These are phyloP conservation scores for Phytophthora cactorum DNA, from an alignment of 352 stramenopile species.

Conservation along the genomic window DNA sequence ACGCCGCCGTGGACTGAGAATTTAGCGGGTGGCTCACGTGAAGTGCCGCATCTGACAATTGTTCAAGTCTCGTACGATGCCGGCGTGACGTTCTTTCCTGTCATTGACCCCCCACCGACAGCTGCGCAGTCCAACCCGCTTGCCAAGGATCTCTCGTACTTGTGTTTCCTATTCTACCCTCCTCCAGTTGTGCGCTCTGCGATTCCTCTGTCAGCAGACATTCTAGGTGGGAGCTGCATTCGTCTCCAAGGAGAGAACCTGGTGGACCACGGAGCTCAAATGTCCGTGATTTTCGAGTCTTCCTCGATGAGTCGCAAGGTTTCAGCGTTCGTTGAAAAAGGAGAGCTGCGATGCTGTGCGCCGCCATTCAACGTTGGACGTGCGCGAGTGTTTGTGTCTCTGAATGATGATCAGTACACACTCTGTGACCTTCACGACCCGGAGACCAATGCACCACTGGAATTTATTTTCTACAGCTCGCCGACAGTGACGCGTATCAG, in stretches of 20 bases:
- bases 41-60: constrained; percentile 64
- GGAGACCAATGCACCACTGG: constrained; percentile 43
- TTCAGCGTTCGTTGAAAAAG: constrained; percentile 67
- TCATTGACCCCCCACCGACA: constrained; percentile 14
- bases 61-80: constrained; percentile 76
- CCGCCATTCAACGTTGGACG: constrained; percentile 67
- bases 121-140: constrained; percentile 27
- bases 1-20: constrained; percentile 52
- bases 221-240: constrained; percentile 69
- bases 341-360: constrained; percentile 67
- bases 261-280: constrained; percentile 68
- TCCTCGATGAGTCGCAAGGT: constrained; percentile 62
- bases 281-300: constrained; percentile 69
- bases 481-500: constrained; percentile 60
- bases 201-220: constrained; percentile 68
- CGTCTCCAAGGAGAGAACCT: constrained; percentile 64
- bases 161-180: constrained; percentile 83
- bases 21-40: background rate
- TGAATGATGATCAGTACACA: constrained; percentile 82
- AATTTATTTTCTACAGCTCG: constrained; percentile 82
- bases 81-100: constrained; percentile 43
- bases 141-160: constrained; percentile 64
- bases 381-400: constrained; percentile 63
- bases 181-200: constrained; percentile 55
- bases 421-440: constrained; percentile 68